phyloP scores from a whole-genome alignment of 768 basidiomycete species.

The Pulveroboletus sp. region DNA sequence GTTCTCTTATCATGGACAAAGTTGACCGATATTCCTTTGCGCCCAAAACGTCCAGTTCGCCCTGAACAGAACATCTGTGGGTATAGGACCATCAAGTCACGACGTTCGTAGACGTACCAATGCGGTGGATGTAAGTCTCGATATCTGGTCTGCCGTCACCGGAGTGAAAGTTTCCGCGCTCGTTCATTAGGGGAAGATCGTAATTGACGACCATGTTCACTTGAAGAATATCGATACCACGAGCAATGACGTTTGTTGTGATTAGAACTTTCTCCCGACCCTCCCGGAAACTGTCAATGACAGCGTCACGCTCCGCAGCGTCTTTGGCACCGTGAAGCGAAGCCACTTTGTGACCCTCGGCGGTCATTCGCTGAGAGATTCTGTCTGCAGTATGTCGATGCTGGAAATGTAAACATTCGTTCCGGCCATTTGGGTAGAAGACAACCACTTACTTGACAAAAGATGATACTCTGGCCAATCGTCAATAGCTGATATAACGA shows the following conservation, averaged over 20 bases:
- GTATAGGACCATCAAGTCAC: neutral
- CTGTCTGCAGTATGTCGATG: constrained; percentile 89
- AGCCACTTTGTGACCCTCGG: constrained; percentile 93
- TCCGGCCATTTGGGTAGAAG: neutral
- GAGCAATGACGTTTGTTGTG: constrained; percentile 97
- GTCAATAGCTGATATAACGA: constrained; percentile 86
- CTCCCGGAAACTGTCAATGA: constrained; percentile 94
- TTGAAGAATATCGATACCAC: constrained; percentile 97
- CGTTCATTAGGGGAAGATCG: constrained; percentile 84
- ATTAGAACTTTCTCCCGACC: constrained; percentile 97
- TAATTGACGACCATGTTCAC: constrained; percentile 99
- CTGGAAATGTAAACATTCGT: constrained; percentile 34
- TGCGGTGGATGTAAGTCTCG: constrained; percentile 97
- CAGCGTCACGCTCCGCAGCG: constrained; percentile 79
- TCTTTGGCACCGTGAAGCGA: constrained; percentile 95
- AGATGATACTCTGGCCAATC: constrained; percentile 98
- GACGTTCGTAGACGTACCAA: constrained; percentile 54
- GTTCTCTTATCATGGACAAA: constrained; percentile 91
- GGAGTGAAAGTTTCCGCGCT: constrained; percentile 44
- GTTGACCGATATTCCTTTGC: constrained; percentile 95
- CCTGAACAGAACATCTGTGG: constrained; percentile 50
- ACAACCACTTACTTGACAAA: constrained; percentile 69
- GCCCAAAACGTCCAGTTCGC: constrained; percentile 95
- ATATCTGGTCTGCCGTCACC: constrained; percentile 72
- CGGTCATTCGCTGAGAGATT: constrained; percentile 85